Percentiles rank a stretch among this genome's conserved stretches.
These are phyloP conservation scores for Dendrobium catenatum DNA, from an alignment of 106 monocot genomes.

Conservation along the genomic window DNA sequence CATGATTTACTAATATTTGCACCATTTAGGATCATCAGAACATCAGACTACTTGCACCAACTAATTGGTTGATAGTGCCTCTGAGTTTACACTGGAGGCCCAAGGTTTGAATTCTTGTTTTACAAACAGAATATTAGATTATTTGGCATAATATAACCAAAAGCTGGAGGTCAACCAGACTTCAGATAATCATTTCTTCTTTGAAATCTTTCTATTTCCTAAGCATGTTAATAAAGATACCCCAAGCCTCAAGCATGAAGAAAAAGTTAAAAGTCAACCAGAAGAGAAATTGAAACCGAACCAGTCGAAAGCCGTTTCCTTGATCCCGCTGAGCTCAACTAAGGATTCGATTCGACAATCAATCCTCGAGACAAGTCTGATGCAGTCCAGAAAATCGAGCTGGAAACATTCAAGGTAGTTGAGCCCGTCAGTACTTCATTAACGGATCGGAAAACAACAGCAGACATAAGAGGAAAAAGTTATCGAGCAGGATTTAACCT, in stretches of 20 bases:
- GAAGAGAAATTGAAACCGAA: not conserved
- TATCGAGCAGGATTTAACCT: too few species aligned
- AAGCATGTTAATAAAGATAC: not conserved
- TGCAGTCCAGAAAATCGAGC: not conserved
- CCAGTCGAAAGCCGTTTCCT: not conserved
- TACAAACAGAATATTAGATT: too few species aligned
- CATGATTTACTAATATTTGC: not conserved
- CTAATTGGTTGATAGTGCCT: too few species aligned
- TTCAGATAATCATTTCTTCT: not conserved
- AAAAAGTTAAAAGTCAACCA: not conserved
- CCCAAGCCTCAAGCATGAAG: not conserved
- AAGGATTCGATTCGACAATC: not conserved
- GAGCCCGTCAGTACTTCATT: not conserved
- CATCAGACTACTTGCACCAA: not conserved
- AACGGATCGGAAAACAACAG: not conserved
- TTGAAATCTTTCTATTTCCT: not conserved
- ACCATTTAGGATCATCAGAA: not conserved
- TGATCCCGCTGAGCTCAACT: not conserved
- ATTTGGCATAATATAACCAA: not conserved
- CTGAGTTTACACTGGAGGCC: too few species aligned
- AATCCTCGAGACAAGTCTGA: not conserved
- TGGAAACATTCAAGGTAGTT: not conserved
- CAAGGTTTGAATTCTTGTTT: too few species aligned
- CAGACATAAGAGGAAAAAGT: not conserved
- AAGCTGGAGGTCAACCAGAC: not conserved